These are phyloP conservation scores for Penicillium polonicum DNA, from an alignment of 2,329 filamentous ascomycete species.

Conservation along the genomic window DNA sequence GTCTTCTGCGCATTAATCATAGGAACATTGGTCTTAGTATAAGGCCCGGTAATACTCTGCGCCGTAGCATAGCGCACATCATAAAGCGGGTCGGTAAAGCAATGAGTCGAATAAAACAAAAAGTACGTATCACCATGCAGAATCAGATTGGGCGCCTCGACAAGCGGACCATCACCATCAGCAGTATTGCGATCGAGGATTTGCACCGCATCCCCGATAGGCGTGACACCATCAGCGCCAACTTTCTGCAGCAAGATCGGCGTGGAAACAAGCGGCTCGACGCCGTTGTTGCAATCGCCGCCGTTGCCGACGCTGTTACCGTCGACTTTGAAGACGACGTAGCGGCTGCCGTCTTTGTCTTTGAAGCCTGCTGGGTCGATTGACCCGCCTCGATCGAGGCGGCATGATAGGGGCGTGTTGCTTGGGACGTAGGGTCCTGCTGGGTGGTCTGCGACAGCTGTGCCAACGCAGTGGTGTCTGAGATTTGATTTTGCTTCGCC, in stretches of 20 bases:
- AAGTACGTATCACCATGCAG: constrained; percentile 51
- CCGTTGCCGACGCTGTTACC: constrained; percentile 56
- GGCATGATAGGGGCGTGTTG: constrained; percentile 53
- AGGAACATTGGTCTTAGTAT: constrained; percentile 35
- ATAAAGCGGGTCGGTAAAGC: constrained; percentile 56
- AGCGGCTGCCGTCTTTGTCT: constrained; percentile 55
- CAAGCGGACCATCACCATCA: constrained; percentile 60
- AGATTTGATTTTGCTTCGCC: constrained; percentile 45
- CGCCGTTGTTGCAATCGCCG: constrained; percentile 49
- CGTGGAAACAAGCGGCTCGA: constrained; percentile 36
- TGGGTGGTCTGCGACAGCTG: constrained; percentile 49
- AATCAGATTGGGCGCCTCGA: constrained; percentile 61
- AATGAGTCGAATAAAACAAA: constrained; percentile 63
- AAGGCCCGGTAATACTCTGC: constrained; percentile 37
- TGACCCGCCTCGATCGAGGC: constrained; percentile 55
- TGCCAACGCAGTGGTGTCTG: constrained; percentile 58
- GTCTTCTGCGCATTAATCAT: constrained; percentile 37
- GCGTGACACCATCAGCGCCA: constrained; percentile 51
- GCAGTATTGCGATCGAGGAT: constrained; percentile 58
- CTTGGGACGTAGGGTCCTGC: constrained; percentile 55
- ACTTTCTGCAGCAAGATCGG: constrained; percentile 45
- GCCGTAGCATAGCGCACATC: constrained; percentile 61
- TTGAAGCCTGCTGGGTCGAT: constrained; percentile 63
- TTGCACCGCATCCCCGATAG: constrained; percentile 53
- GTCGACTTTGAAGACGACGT: constrained; percentile 66